Base-by-base conservation (phyloP, 2,329 filamentous ascomycete genomes). In the Ceratocystis huliohia region DNA sequence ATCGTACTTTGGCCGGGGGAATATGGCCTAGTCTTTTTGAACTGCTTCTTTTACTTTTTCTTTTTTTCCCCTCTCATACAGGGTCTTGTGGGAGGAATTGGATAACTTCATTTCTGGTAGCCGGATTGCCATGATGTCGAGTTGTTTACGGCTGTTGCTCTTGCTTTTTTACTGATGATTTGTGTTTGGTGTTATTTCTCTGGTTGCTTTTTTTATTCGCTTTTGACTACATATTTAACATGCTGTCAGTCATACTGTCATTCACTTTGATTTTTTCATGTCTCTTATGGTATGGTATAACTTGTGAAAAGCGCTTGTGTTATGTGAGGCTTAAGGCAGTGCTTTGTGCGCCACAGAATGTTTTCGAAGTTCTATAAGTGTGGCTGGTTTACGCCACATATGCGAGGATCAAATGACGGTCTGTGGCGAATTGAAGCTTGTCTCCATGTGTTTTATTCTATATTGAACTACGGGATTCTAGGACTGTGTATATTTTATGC, bases 151-250 rank as follows among this genome's bases (percentile, higher is more conserved):
- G 22, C 17, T 59, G 17, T 5, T 25, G 15, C 22, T 53, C 2
- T 53, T 53, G 20, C 25, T 59, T n/a, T 28, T 59, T 59, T 30
- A 59, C 13, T 41, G 37, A 41, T 33, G 56, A 59, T 59, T 37
- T 59, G 30, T n/a, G 56, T 17, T 33, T 59, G 56, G 56, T 17
- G 56, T 59, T 59, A n/a, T 59, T 59, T 57, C n/a, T 44, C 41
- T 44, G 37, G 22, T 22, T 48, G n/a, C 37, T 15, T 28, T 41
- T 46, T 46, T 63, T 28, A 37, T 62, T n/a, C 20, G 8, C 61
- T 33, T 63, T 46, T 30, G 41, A 46, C 25, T 46, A 63, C 28
- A 41, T 41, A 41, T 30, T 28, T 53, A 28, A 59, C 28, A 37
- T 37, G 56, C 53, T n/a, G 22, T 28, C 53, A 28, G 8, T 57